Percentiles rank a stretch among this genome's conserved stretches.
phyloP scores from a whole-genome alignment of 306 rosid genomes.

The Malus orientalis region DNA sequence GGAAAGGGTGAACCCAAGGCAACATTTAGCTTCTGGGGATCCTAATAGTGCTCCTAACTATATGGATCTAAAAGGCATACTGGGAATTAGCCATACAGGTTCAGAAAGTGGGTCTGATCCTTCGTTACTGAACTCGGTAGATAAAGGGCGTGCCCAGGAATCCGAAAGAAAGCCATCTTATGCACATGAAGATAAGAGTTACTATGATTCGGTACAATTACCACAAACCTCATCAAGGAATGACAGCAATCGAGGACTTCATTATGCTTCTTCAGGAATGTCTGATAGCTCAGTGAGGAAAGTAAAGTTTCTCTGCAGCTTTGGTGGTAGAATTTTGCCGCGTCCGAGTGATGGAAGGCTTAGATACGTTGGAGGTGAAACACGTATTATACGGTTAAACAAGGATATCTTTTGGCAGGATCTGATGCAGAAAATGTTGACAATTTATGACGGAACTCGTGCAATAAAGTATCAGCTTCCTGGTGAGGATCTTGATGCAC shows the following conservation, averaged over 20 bases:
- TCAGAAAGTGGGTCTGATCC: slow-evolving; percentile 59
- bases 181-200: slow-evolving; percentile 42
- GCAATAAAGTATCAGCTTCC: slow-evolving; percentile 86
- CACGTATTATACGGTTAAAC: slow-evolving; percentile 59
- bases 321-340: slow-evolving; percentile 71
- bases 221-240: slow-evolving; percentile 53
- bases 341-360: slow-evolving; percentile 84
- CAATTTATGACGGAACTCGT: slow-evolving; percentile 44
- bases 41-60: slow-evolving; percentile 48
- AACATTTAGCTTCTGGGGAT: slow-evolving; percentile 45
- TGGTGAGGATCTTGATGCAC: slow-evolving; percentile 91
- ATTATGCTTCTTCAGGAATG: slow-evolving; percentile 42
- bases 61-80: slow-evolving; percentile 46
- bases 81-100: slow-evolving; percentile 47
- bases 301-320: slow-evolving; percentile 80
- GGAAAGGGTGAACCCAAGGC: slow-evolving; percentile 63
- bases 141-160: slow-evolving; percentile 43
- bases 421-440: slow-evolving; percentile 53
- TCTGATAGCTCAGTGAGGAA: slow-evolving; percentile 45
- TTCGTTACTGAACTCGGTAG: slow-evolving; percentile 35
- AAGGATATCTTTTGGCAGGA: slow-evolving; percentile 60
- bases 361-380: slow-evolving; percentile 88
- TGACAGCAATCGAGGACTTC: slow-evolving; percentile 38
- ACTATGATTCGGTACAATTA: slow-evolving; percentile 39
- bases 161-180: slow-evolving; percentile 46